Conservation (phyloP, 257 asterid species). For the Scutellaria baicalensis region DNA sequence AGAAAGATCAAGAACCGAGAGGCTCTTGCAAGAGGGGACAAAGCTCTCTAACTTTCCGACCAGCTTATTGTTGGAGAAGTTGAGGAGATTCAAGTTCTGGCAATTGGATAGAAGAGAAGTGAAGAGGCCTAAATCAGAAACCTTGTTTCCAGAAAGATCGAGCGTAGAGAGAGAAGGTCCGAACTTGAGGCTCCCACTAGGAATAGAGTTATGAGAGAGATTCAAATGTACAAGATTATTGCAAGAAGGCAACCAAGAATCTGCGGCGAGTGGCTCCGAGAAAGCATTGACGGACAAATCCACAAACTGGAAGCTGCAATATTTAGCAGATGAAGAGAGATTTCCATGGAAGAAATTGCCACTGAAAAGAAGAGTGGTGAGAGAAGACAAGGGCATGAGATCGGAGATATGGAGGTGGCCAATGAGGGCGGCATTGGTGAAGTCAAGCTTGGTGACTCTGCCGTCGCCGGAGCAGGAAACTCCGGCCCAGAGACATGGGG, state of each 20-base stretch:
- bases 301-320: slow-evolving; percentile 59
- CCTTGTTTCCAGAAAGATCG: slow-evolving; percentile 54
- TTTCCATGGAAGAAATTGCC: slow-evolving; percentile 74
- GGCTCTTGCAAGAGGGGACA: slow-evolving; percentile 43
- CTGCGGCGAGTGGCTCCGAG: slow-evolving; percentile 46
- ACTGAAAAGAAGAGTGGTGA: slow-evolving; percentile 36
- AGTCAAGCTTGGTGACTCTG: slow-evolving; percentile 44
- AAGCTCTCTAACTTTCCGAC: slow-evolving; percentile 39
- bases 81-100: slow-evolving; percentile 50
- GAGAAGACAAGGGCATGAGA: slow-evolving; percentile 42
- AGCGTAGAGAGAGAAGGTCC: slow-evolving; percentile 55
- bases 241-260: slow-evolving; percentile 42
- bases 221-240: slow-evolving; percentile 39
- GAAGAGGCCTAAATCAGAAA: slow-evolving; percentile 45
- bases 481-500: slow-evolving; percentile 71
- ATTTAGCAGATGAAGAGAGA: slow-evolving; percentile 34
- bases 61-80: slow-evolving; percentile 48
- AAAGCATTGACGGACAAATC: slow-evolving; percentile 66
- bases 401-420: slow-evolving; percentile 58
- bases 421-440: slow-evolving; percentile 46
- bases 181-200: slow-evolving; percentile 40
- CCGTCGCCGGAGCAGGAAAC: slow-evolving; percentile 65
- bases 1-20: slow-evolving; percentile 43
- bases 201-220: slow-evolving; percentile 59
- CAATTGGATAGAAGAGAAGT: slow-evolving; percentile 42